Conservation (phyloP, 768 basidiomycete genomes). For the Mycena polygramma region DNA sequence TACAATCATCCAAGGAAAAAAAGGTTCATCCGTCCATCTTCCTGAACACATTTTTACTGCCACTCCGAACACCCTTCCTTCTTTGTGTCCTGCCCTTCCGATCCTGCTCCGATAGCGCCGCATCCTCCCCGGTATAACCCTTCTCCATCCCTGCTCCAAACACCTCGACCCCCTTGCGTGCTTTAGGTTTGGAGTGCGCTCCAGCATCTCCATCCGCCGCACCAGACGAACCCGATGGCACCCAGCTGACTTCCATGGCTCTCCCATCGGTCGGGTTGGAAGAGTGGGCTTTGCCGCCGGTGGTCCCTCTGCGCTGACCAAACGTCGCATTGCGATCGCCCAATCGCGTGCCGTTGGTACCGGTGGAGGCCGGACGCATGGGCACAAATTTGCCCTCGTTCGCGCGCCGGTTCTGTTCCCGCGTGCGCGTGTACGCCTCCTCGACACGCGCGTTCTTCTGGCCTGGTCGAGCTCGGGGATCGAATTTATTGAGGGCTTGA, state of each 20-base stretch:
- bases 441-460: slow-evolving; percentile 62
- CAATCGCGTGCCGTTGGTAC: slow-evolving; percentile 41
- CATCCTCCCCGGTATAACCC: slow-evolving; percentile 66
- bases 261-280: slow-evolving; percentile 38
- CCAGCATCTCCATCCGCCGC: slow-evolving; percentile 45
- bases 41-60: slow-evolving; percentile 86
- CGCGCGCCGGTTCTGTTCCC: slow-evolving; percentile 59
- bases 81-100: slow-evolving; percentile 84
- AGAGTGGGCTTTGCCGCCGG: slow-evolving; percentile 36
- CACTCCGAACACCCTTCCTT: slow-evolving; percentile 86
- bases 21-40: slow-evolving; percentile 23
- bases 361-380: slow-evolving; percentile 60
- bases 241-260: slow-evolving; percentile 86
- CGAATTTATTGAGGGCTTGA: slow-evolving; percentile 64
- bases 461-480: slow-evolving; percentile 63
- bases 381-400: slow-evolving; percentile 74
- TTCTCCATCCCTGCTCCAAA: slow-evolving; percentile 94
- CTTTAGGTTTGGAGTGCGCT: slow-evolving; percentile 50
- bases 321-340: slow-evolving; percentile 71
- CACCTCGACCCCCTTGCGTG: slow-evolving; percentile 74
- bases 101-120: slow-evolving; percentile 72
- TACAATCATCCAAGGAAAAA: neutral
- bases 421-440: slow-evolving; percentile 58
- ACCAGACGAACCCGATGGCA: slow-evolving; percentile 64
- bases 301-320: slow-evolving; percentile 71